Evolutionary conservation across 1,284 basidiomycete genomes (phyloP), one percentile per base, ranked within the genome.

Genomic region (Blastosporella zonata): DNA sequence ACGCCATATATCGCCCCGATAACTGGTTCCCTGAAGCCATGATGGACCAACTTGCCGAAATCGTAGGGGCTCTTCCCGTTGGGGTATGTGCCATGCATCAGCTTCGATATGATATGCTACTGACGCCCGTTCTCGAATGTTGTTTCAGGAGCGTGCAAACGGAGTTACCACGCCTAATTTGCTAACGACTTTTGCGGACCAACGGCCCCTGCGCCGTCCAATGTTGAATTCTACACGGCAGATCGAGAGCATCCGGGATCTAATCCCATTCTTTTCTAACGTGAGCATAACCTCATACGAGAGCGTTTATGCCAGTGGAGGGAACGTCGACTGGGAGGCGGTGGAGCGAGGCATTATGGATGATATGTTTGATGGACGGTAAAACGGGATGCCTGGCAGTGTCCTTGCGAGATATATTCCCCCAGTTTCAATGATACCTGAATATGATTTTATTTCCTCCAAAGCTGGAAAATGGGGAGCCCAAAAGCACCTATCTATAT

Each of bases 251-350:
- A 81, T 97, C 37, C 78, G 82, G 17, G 90, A 96, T 56, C 71
- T 97, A 20, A 77, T 84, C 21, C 79, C 86, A 0, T 97, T 97
- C 74, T 95, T 97, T 67, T 85, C 90, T 1, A 80, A 85, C 52
- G 84, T 93, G 41, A 95, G 93, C 66, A 84, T 95, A 43, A 77
- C 86, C 6, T 87, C 88, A 10, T 97, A 94, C 62, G 93, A 97
- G 68, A 88, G 87, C 50, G 79, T 95, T 37, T 97, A 96, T 67
- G 79, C 81, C 2, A 86, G 85, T 53, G 78, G 76, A 18, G 86
- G 87, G 0, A 81, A 77, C 47, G 74, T 97, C 13, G 93, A 97
- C 63, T 95, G 90, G 91, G 84, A 84, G 21, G 82, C 81, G 6
- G 84, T 97, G 17, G 94, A 97, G 67, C 75, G 72, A 36, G 82